A percentile compares a stretch with the other conserved stretches of the same genome.
Evolutionary conservation across 306 rosid genomes (phyloP).

Genomic region (Begonia peltatifolia): DNA sequence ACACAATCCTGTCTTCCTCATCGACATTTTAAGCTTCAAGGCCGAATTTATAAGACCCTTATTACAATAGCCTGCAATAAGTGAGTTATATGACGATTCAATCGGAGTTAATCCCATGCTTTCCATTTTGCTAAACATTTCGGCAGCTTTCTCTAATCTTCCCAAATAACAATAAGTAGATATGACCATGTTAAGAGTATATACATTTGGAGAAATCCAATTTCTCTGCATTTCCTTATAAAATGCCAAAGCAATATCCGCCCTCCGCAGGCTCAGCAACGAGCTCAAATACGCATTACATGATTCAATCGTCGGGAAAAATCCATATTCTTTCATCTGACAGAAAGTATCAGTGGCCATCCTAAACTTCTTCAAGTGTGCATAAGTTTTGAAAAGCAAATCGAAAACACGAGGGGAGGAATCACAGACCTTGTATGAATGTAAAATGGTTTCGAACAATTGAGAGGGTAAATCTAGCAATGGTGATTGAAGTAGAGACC

Average conservation of each 20-base stretch:
- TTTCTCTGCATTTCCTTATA: slow-evolving; percentile 29
- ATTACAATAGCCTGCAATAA: slow-evolving; percentile 62
- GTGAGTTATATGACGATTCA: slow-evolving; percentile 43
- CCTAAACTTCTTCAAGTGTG: slow-evolving; percentile 49
- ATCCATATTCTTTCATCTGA: slow-evolving; percentile 62
- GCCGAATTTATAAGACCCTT: slow-evolving; percentile 51
- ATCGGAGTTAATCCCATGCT: slow-evolving; percentile 55
- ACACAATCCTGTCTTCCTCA: slow-evolving; percentile 38
- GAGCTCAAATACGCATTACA: slow-evolving; percentile 69
- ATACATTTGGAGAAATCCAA: slow-evolving; percentile 43
- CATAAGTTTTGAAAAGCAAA: slow-evolving; percentile 61
- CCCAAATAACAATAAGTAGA: slow-evolving; percentile 51
- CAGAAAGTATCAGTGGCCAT: slow-evolving; percentile 39
- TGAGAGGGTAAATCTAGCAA: slow-evolving; percentile 26
- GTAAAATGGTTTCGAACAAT: slow-evolving; percentile 42
- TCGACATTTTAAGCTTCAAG: slow-evolving; percentile 35
- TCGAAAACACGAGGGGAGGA: slow-evolving; percentile 66
- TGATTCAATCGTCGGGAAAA: slow-evolving; percentile 51
- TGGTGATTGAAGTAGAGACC: slow-evolving; percentile 17
- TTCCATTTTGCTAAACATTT: slow-evolving; percentile 42
- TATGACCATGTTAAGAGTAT: slow-evolving; percentile 60
- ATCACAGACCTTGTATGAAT: slow-evolving; percentile 40
- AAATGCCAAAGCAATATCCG: slow-evolving; percentile 38
- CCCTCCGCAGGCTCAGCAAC: slow-evolving; percentile 37
- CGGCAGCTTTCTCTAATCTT: slow-evolving; percentile 38